Evolutionary conservation across 1,139 yeast species (phyloP).

Genomic region (Candida dubliniensis): DNA sequence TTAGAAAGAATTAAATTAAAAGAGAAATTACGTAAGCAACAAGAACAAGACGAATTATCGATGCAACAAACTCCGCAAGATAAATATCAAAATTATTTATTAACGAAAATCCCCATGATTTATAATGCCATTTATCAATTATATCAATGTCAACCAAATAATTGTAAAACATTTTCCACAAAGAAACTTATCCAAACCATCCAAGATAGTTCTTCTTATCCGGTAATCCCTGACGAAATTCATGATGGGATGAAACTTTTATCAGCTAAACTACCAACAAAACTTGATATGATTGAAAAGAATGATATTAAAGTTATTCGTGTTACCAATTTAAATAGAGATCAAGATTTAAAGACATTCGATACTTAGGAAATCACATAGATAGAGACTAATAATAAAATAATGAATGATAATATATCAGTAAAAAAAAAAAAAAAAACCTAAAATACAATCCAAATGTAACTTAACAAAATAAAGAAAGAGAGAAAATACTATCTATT

Average conservation of each 20-base stretch:
- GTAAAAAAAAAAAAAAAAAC: too few species aligned
- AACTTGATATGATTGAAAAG: constrained; percentile 19
- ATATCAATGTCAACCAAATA: constrained; percentile 13
- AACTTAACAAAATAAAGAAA: background rate
- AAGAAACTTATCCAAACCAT: constrained; percentile 27
- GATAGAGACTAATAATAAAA: background rate
- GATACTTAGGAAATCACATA: background rate
- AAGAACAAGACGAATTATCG: background rate
- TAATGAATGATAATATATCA: background rate
- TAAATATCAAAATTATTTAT: constrained; percentile 37
- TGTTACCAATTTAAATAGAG: constrained; percentile 28
- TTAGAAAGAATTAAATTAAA: constrained; percentile 43
- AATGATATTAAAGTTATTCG: constrained; percentile 29
- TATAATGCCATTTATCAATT: constrained; percentile 40
- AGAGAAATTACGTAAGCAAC: constrained; percentile 25
- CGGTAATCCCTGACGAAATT: constrained; percentile 34
- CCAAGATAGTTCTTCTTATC: constrained; percentile 36
- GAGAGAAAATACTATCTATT: constrained; percentile 2
- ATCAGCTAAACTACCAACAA: constrained; percentile 21
- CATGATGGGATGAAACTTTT: constrained; percentile 26
- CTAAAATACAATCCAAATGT: background rate
- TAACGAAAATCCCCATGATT: constrained; percentile 40
- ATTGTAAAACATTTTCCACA: constrained; percentile 24
- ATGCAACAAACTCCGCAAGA: constrained; percentile 29
- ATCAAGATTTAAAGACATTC: constrained; percentile 22